Conservation (phyloP, 2,329 filamentous ascomycete species). For the Colletotrichum paranaense region DNA sequence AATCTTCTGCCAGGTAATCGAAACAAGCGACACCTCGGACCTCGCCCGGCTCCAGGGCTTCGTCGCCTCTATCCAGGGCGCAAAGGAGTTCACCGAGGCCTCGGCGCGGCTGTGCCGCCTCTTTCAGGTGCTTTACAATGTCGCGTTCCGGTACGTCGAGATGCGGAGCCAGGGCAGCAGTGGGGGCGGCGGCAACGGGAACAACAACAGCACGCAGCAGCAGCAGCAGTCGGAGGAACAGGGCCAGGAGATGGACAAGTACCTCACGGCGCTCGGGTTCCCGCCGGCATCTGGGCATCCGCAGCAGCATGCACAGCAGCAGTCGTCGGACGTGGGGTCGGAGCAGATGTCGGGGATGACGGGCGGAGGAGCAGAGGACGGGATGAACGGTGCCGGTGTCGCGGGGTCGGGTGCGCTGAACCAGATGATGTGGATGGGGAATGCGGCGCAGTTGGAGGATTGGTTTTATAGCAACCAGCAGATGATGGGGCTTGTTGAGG, state of each 20-base stretch:
- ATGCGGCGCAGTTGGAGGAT: constrained; percentile 49
- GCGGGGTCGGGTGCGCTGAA: constrained; percentile 35
- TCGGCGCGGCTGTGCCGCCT: constrained; percentile 67
- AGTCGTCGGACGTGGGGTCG: not conserved
- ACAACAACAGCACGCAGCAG: constrained; percentile 8
- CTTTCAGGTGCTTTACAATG: constrained; percentile 67
- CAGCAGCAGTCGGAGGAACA: constrained; percentile 43
- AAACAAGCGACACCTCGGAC: constrained; percentile 55
- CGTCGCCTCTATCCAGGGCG: constrained; percentile 60
- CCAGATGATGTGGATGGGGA: constrained; percentile 50
- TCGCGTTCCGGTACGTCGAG: constrained; percentile 69
- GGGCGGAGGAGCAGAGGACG: not conserved
- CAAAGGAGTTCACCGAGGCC: constrained; percentile 57
- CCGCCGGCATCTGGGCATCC: constrained; percentile 34
- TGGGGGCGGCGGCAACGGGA: too few relatives aligned
- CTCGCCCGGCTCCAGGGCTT: constrained; percentile 61
- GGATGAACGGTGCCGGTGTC: not conserved
- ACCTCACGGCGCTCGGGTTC: constrained; percentile 64
- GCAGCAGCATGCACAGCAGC: too few relatives aligned
- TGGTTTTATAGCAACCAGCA: constrained; percentile 53
- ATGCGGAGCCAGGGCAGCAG: constrained; percentile 48
- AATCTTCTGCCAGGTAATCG: constrained; percentile 62
- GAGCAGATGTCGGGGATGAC: not conserved
- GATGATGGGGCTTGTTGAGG: constrained; percentile 49
- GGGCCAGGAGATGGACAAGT: constrained; percentile 58